Base-by-base conservation (phyloP, 257 asterid species). In the Prunella vulgaris region DNA sequence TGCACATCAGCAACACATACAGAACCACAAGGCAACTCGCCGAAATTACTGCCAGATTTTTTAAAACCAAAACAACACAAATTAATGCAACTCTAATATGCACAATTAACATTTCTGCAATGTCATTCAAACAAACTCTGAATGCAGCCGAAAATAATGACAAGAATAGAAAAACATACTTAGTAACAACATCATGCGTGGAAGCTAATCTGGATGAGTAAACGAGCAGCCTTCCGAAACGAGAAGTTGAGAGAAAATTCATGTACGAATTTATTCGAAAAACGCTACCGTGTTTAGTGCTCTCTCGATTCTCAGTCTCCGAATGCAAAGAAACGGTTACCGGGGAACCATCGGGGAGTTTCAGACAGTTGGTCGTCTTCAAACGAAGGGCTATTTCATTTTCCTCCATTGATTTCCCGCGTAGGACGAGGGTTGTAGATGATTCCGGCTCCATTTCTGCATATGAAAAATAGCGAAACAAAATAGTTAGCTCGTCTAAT, bases 1-100 rank as follows among this genome's bases (percentile, higher is more conserved):
- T 94, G 99, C 78, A 86, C 79, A 71, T 94, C 97, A 18, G 99
- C 90, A 74, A 91, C 83, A 71, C 97, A 94, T 8, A 76, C 97
- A n/a, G 96, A 69, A 53, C 99, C 99, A 68, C 85, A 40, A 27
- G 97, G 97, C 68, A 94, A 74, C 77, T 84, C 96, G 22, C 74
- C 37, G 44, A 91, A 89, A 84, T 94, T 94, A 72, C 97, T 94
- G 85, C 73, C 71, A 61, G 24, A 71, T 49, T 60, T 62, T 57
- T 51, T 7, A 21, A 49, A 38, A 60, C n/a, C 49, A 25, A 38
- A 58, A 35, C 52, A 54, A 53, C 71, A 62, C 56, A 69, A 25
- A 49, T 32, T 8, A 3, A 22, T 14, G 7, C 1, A 75, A 44
- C 33, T 62, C 67, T 38, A 32, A 30, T 46, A 40, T 5, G 21